Percentiles rank a stretch among this genome's conserved stretches.
Evolutionary conservation across 2,329 filamentous ascomycete genomes (phyloP).

Genomic region (Pseudonectria buxi): DNA sequence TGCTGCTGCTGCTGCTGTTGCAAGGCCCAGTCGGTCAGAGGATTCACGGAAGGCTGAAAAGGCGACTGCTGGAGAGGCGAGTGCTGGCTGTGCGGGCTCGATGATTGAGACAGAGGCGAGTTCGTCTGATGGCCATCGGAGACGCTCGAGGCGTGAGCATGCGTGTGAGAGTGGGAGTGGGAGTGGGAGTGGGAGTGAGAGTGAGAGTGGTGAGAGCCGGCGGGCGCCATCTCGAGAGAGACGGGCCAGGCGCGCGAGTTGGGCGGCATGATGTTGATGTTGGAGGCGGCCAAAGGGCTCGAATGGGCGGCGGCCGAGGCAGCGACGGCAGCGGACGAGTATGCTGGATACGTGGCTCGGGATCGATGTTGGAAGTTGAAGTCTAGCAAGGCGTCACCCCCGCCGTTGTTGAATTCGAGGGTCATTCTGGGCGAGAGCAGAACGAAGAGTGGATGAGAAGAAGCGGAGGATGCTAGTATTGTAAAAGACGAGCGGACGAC

Average conservation of each 20-base stretch:
- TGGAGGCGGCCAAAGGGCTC: slow-evolving; percentile 26
- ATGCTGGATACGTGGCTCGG: slow-evolving; percentile 36
- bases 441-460: slow-evolving; percentile 26
- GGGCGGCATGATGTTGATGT: slow-evolving; percentile 29
- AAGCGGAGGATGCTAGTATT: slow-evolving; percentile 28
- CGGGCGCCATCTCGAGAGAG: slow-evolving; percentile 45
- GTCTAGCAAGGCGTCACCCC: slow-evolving; percentile 54
- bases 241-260: slow-evolving; percentile 41
- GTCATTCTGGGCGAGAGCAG: slow-evolving; percentile 39
- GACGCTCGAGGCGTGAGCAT: slow-evolving; percentile 41
- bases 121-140: slow-evolving; percentile 43
- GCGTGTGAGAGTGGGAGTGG: slow-evolving; percentile 5
- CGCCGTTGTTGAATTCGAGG: slow-evolving; percentile 53
- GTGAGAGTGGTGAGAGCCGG: slow-evolving; percentile 23
- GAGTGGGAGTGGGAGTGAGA: too few relatives aligned
- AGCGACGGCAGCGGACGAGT: slow-evolving; percentile 18
- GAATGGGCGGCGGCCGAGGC: slow-evolving; percentile 18
- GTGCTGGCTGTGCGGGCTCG: slow-evolving; percentile 47
- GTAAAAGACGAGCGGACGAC: slow-evolving; percentile 32
- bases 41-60: slow-evolving; percentile 44
- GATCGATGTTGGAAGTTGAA: slow-evolving; percentile 54
- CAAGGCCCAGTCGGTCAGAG: slow-evolving; percentile 56
- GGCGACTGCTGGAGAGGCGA: slow-evolving; percentile 47
- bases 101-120: slow-evolving; percentile 43
- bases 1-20: slow-evolving; percentile 39